These are phyloP conservation scores for Rhodotorula taiwanensis DNA, from an alignment of 768 basidiomycete species.

Conservation along the genomic window DNA sequence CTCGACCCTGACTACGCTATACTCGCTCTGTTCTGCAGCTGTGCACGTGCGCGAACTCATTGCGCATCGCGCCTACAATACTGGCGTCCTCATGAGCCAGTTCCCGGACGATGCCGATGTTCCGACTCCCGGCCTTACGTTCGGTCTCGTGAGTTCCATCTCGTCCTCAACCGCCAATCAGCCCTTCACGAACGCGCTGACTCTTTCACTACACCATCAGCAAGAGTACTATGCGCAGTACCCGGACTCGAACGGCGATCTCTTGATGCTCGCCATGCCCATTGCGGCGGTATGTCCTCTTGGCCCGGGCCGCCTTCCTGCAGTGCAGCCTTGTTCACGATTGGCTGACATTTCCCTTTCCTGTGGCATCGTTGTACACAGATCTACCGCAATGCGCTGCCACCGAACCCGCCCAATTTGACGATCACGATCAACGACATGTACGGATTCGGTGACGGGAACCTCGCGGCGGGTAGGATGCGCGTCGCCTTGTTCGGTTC, in stretches of 20 bases:
- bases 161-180: too few species aligned
- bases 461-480: constrained; percentile 33
- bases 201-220: not conserved
- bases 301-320: too few species aligned
- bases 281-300: constrained; percentile 22
- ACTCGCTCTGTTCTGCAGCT: constrained; percentile 5
- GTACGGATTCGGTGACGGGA: constrained; percentile 33
- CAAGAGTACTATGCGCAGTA: constrained; percentile 37
- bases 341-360: too few species aligned
- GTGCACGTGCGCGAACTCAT: constrained; percentile 35
- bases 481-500: constrained; percentile 35
- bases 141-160: constrained; percentile 18
- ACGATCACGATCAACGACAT: constrained; percentile 34
- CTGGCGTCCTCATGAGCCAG: constrained; percentile 27
- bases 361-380: not conserved
- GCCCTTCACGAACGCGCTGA: not conserved
- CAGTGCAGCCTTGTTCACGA: not conserved
- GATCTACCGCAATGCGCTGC: constrained; percentile 37
- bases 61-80: constrained; percentile 16
- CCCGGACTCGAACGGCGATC: constrained; percentile 33
- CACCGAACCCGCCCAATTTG: constrained; percentile 32
- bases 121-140: constrained; percentile 17
- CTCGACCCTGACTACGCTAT: not conserved
- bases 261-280: constrained; percentile 36
- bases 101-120: constrained; percentile 8